phyloP scores from a whole-genome alignment of 768 basidiomycete genomes.

The Collybia mongolica region DNA sequence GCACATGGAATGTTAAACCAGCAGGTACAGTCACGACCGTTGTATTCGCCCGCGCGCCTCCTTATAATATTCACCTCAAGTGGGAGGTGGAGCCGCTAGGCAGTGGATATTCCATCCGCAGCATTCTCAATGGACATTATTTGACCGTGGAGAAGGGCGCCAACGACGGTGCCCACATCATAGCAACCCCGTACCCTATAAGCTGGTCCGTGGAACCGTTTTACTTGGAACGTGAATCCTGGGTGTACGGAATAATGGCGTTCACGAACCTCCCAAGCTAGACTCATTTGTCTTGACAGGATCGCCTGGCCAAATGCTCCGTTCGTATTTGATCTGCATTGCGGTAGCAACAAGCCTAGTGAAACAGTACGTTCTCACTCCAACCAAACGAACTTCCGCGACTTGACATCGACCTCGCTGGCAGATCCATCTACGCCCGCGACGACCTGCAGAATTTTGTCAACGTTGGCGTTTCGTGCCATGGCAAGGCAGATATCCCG shows the following conservation, averaged over 20 bases:
- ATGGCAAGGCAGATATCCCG: neutral
- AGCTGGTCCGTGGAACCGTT: conserved; percentile 27
- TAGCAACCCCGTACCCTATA: conserved; percentile 25
- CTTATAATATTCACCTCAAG: conserved; percentile 8
- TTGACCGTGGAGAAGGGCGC: conserved; percentile 24
- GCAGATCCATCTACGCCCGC: conserved; percentile 19
- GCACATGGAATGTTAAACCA: conserved; percentile 26
- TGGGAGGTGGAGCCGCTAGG: conserved; percentile 29
- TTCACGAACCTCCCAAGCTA: neutral
- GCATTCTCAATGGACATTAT: conserved; percentile 21
- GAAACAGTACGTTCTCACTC: neutral
- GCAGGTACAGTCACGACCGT: conserved; percentile 12
- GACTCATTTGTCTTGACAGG: conserved; percentile 6
- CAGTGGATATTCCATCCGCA: conserved; percentile 28
- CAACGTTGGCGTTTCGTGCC: conserved; percentile 20
- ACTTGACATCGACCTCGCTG: neutral
- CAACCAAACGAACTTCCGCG: neutral
- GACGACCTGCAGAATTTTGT: conserved; percentile 12
- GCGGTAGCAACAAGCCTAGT: conserved; percentile 3
- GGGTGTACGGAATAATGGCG: conserved; percentile 13
- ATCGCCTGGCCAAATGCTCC: conserved; percentile 23
- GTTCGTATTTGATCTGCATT: conserved; percentile 16
- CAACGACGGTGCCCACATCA: conserved; percentile 14
- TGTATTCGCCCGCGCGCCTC: neutral
- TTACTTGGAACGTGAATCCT: conserved; percentile 17